Evolutionary conservation across 495 filamentous ascomycete genomes (phyloP).

Genomic region (Podospora didyma): DNA sequence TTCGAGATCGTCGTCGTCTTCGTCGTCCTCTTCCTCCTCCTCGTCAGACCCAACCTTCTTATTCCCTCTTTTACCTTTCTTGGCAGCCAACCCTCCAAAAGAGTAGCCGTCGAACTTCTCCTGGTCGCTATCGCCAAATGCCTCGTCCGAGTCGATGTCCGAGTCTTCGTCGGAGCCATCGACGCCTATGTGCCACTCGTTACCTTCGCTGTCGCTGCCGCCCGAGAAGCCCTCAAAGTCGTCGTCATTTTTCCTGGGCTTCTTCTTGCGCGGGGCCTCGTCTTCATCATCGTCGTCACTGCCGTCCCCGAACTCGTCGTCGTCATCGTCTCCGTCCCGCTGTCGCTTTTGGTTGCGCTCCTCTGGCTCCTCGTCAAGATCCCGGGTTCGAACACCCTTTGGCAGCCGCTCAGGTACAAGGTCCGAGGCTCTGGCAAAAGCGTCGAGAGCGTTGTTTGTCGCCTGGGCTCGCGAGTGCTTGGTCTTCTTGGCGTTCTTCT

Average conservation of each 20-base stretch:
- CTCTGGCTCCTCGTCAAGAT: slow-evolving; percentile 36
- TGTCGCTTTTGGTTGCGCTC: slow-evolving; percentile 34
- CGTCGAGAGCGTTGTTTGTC: slow-evolving; percentile 65
- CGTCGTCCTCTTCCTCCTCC: slow-evolving; percentile 55
- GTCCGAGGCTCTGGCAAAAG: slow-evolving; percentile 76
- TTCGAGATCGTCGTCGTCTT: slow-evolving; percentile 50
- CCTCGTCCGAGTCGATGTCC: slow-evolving; percentile 89
- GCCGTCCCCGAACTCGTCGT: slow-evolving; percentile 48
- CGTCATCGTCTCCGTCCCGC: slow-evolving; percentile 50
- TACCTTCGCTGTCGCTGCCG: slow-evolving; percentile 82
- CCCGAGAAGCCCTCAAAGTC: slow-evolving; percentile 37
- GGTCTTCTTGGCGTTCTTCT: slow-evolving; percentile 25
- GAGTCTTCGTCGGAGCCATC: slow-evolving; percentile 66
- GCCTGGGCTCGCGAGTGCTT: slow-evolving; percentile 32
- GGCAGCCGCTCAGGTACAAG: slow-evolving; percentile 38
- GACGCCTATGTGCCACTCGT: slow-evolving; percentile 77
- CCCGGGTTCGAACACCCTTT: slow-evolving; percentile 40
- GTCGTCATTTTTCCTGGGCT: slow-evolving; percentile 38
- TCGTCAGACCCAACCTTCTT: slow-evolving; percentile 35
- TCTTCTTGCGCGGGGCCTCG: slow-evolving; percentile 33
- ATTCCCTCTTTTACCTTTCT: slow-evolving; percentile 37
- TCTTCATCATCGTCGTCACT: slow-evolving; percentile 49
- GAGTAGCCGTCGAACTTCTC: slow-evolving; percentile 73
- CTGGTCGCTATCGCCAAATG: slow-evolving; percentile 84
- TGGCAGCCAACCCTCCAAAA: slow-evolving; percentile 64